These are phyloP conservation scores for Gliomastix tumulicola DNA, from an alignment of 2,329 filamentous ascomycete species.

Conservation along the genomic window DNA sequence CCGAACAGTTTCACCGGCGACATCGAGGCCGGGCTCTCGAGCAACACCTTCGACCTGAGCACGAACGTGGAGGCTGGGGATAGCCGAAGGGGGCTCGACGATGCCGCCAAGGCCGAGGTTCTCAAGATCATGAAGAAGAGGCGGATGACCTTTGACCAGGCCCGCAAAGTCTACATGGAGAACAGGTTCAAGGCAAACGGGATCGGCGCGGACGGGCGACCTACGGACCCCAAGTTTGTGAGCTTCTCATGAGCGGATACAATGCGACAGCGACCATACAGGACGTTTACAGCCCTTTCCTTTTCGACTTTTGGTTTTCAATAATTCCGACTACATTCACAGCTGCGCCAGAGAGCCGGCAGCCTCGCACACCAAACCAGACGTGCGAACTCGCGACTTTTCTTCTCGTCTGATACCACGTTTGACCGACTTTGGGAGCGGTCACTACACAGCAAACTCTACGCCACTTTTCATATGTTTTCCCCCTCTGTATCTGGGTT, in stretches of 20 bases:
- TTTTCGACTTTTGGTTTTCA: too few species aligned
- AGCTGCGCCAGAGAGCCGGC: too few species aligned
- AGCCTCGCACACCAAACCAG: too few species aligned
- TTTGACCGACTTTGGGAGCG: too few species aligned
- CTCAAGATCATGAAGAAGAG: conserved; percentile 84
- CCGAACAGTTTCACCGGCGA: conserved; percentile 74
- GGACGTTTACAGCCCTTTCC: too few species aligned
- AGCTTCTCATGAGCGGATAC: conserved; percentile 66
- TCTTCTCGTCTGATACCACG: too few species aligned
- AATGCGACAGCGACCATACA: too few species aligned
- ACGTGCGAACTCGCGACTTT: too few species aligned
- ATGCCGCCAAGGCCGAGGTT: conserved; percentile 72
- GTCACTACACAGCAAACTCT: too few species aligned
- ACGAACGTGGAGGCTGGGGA: conserved; percentile 78
- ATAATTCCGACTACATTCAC: too few species aligned
- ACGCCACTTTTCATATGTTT: too few species aligned
- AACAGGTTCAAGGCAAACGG: conserved; percentile 78
- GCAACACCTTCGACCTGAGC: conserved; percentile 73
- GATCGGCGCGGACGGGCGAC: conserved; percentile 81
- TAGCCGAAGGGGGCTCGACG: conserved; percentile 72
- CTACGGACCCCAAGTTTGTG: conserved; percentile 90
- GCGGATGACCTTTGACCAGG: conserved; percentile 83
- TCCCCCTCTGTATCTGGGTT: too few species aligned
- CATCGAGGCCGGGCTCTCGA: conserved; percentile 80
- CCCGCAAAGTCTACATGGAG: conserved; percentile 78